Conservation (phyloP, 345 rosid genomes). For the Citrus hindsii region DNA sequence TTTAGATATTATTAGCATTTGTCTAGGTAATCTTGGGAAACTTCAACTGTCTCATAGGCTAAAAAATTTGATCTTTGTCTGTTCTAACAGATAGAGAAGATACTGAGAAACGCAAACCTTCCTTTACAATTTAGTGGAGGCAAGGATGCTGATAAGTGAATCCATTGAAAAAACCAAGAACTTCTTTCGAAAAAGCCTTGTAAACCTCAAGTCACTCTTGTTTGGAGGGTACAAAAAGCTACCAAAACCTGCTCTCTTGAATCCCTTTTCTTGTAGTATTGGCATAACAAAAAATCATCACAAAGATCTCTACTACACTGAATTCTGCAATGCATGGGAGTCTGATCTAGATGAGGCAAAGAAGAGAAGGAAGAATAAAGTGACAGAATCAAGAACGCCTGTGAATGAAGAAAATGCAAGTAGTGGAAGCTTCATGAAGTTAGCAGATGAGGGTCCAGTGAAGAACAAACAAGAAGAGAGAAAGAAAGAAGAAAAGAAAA, state of each 20-base stretch:
- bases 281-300: conserved; percentile 16
- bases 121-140: not conserved
- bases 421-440: conserved; percentile 11
- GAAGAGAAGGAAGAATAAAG: conserved; percentile 16
- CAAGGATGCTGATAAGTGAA: conserved; percentile 45
- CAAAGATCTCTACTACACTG: conserved; percentile 25
- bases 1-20: conserved; percentile 19
- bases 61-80: conserved; percentile 6
- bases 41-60: conserved; percentile 17
- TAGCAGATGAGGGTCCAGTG: conserved; percentile 24
- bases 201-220: conserved; percentile 50
- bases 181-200: conserved; percentile 45
- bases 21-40: conserved; percentile 7
- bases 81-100: conserved; percentile 18
- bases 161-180: conserved; percentile 54
- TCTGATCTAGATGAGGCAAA: conserved; percentile 28
- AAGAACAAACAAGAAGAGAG: conserved; percentile 30
- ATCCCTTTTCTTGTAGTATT: conserved; percentile 35
- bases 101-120: not conserved
- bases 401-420: conserved; percentile 19
- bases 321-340: conserved; percentile 37
- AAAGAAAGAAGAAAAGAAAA: conserved; percentile 25
- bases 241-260: conserved; percentile 38
- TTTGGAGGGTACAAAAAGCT: conserved; percentile 43
- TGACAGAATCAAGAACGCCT: conserved; percentile 5